Evolutionary conservation across 1,139 yeast species (phyloP).

Genomic region (Candida sp.): DNA sequence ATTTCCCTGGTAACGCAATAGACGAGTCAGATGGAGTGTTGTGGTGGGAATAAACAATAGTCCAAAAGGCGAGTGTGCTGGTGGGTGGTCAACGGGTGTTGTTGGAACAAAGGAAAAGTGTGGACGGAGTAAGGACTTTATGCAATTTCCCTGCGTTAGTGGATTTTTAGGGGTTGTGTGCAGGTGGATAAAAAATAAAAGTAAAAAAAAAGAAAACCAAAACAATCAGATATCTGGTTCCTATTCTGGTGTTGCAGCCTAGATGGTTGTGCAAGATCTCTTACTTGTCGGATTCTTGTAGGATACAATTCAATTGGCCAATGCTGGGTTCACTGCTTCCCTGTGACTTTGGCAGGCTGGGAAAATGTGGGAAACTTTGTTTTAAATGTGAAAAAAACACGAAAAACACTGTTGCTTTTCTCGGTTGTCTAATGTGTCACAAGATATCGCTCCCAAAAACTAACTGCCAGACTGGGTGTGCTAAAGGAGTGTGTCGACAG

Average conservation of each 20-base stretch:
- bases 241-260: background rate
- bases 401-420: background rate
- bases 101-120: background rate
- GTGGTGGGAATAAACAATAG: background rate
- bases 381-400: background rate
- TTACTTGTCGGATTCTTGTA: too few relatives aligned
- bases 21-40: too few relatives aligned
- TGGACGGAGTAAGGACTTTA: background rate
- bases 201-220: background rate
- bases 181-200: background rate
- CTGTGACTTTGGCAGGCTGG: background rate
- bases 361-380: too few relatives aligned
- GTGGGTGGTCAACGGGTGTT: too few relatives aligned
- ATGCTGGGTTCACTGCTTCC: background rate
- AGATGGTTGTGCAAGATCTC: too few relatives aligned
- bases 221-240: background rate
- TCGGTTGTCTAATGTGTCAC: background rate
- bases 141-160: background rate
- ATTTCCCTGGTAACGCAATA: too few relatives aligned
- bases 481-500: background rate
- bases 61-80: background rate
- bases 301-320: too few relatives aligned
- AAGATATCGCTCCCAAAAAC: background rate
- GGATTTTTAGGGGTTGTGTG: constrained; percentile 1
- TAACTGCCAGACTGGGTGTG: too few relatives aligned